Evolutionary conservation across 441 rosid genomes (phyloP).

Genomic region (Metrosideros polymorpha): DNA sequence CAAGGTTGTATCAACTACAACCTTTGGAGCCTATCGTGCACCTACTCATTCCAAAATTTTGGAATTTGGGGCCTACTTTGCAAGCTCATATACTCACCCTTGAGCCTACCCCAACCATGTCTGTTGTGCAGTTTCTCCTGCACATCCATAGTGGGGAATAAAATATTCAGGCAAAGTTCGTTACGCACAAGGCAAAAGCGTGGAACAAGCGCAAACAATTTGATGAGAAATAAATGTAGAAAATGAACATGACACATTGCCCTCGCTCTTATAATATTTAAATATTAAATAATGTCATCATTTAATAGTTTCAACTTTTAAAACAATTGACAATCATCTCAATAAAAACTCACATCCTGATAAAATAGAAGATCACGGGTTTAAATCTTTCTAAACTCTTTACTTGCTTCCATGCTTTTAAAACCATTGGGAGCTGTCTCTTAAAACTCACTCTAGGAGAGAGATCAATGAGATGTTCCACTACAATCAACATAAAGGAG

Average conservation of each 20-base stretch:
- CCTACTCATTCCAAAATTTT: too few relatives aligned
- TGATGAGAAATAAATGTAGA: too few relatives aligned
- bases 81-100: too few relatives aligned
- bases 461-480: neutral
- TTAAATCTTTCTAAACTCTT: neutral
- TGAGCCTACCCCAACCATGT: too few relatives aligned
- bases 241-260: neutral
- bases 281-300: too few relatives aligned
- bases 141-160: too few relatives aligned
- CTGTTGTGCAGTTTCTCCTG: neutral
- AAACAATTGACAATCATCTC: neutral
- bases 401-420: neutral
- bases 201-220: neutral
- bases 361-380: fast-evolving
- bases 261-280: too few relatives aligned
- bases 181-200: too few relatives aligned
- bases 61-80: too few relatives aligned
- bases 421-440: neutral
- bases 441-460: neutral
- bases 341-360: neutral
- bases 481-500: neutral
- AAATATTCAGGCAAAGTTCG: neutral
- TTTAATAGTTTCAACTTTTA: neutral
- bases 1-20: too few relatives aligned
- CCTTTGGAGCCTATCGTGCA: too few relatives aligned